phyloP scores from a whole-genome alignment of 805 yeast species.

The Schwanniomyces yamadae region DNA sequence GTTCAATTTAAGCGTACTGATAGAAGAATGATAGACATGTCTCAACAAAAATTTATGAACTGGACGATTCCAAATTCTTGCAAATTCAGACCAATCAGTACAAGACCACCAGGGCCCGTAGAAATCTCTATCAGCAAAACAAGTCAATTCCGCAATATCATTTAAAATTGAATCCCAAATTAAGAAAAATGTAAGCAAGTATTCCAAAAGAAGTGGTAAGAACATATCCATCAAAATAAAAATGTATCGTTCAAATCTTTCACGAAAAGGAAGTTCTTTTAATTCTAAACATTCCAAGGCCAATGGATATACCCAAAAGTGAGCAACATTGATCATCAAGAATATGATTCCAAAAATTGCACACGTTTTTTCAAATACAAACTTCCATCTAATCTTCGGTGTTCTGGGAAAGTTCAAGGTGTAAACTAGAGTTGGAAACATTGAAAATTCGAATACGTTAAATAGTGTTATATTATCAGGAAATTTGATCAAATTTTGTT shows the following conservation, averaged over 20 bases:
- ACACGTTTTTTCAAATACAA: constrained; percentile 62
- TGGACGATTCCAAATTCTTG: constrained; percentile 92
- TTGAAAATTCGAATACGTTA: constrained; percentile 74
- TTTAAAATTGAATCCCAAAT: constrained; percentile 96
- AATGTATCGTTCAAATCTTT: constrained; percentile 50
- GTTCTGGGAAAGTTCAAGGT: constrained; percentile 83
- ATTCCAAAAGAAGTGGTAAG: constrained; percentile 76
- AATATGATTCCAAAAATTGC: constrained; percentile 88
- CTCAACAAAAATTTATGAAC: constrained; percentile 86
- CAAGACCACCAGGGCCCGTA: constrained; percentile 99
- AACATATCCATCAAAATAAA: constrained; percentile 66
- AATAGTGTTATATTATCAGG: constrained; percentile 67
- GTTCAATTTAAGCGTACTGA: constrained; percentile 67
- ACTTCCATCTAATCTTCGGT: constrained; percentile 61
- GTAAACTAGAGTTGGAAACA: constrained; percentile 88
- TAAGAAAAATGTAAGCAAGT: constrained; percentile 75
- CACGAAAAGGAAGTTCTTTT: constrained; percentile 46
- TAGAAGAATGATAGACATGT: constrained; percentile 91
- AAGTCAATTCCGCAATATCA: constrained; percentile 82
- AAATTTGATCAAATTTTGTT: constrained; percentile 38
- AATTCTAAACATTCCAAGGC: constrained; percentile 59
- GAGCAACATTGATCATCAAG: constrained; percentile 79
- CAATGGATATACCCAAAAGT: constrained; percentile 70
- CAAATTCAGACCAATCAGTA: constrained; percentile 87
- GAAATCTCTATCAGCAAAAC: constrained; percentile 87